Conservation (phyloP, 352 stramenopile genomes). For the Pilasporangium apinafurcum region DNA sequence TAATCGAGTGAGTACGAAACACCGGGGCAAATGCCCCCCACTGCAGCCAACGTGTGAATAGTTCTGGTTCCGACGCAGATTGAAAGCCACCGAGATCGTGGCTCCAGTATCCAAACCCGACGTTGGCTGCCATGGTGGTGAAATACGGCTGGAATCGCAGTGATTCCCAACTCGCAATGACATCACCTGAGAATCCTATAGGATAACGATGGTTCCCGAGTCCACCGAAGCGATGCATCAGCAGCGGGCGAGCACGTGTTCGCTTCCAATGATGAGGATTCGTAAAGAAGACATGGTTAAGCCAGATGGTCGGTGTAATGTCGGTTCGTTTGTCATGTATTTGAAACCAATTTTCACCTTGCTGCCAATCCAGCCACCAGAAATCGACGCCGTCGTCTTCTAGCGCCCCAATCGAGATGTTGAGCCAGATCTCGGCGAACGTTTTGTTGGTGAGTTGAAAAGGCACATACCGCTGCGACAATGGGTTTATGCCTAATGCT, state of each 20-base stretch:
- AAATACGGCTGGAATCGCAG: constrained; percentile 42
- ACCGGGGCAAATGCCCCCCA: constrained; percentile 31
- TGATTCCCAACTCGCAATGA: constrained; percentile 21
- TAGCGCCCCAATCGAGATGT: constrained; percentile 12
- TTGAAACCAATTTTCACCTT: constrained; percentile 35
- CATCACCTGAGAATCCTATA: constrained; percentile 45
- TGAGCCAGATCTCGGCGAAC: constrained; percentile 20
- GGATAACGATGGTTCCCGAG: constrained; percentile 50
- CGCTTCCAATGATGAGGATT: constrained; percentile 20
- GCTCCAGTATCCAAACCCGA: constrained; percentile 43
- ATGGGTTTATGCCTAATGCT: constrained; percentile 25
- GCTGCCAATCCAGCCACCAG: constrained; percentile 65
- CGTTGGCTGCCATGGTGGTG: constrained; percentile 33
- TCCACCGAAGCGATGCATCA: constrained; percentile 40
- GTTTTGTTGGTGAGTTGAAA: constrained; percentile 27
- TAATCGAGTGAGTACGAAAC: constrained; percentile 33
- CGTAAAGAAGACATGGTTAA: constrained; percentile 40
- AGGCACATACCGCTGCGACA: constrained; percentile 19
- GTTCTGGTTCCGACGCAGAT: constrained; percentile 16
- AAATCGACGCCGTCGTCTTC: constrained; percentile 34
- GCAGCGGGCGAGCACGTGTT: constrained; percentile 14
- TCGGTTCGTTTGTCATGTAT: constrained; percentile 11
- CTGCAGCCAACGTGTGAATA: constrained; percentile 41
- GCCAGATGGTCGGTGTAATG: constrained; percentile 43
- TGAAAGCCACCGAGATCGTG: constrained; percentile 38